These are phyloP conservation scores for Neonectria coccinea DNA, from an alignment of 2,329 filamentous ascomycete genomes.

Conservation along the genomic window DNA sequence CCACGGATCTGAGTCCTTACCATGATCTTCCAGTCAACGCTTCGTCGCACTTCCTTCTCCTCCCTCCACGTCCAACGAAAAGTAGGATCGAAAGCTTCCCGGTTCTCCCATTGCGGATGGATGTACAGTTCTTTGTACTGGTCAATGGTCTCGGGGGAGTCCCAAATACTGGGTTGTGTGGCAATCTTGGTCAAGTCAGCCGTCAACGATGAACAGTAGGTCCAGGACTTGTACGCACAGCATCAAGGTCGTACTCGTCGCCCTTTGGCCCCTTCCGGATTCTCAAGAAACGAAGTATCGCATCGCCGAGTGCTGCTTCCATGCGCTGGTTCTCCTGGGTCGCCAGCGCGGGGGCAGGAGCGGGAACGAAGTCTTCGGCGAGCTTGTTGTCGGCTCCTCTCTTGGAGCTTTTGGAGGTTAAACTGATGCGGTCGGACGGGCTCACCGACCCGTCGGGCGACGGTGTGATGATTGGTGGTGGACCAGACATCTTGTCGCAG, in stretches of 20 bases:
- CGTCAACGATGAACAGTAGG: neutral
- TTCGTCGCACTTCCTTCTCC: conserved; percentile 48
- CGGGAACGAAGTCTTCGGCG: neutral
- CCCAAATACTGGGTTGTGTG: conserved; percentile 54
- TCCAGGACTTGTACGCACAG: conserved; percentile 1
- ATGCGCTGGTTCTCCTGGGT: conserved; percentile 43
- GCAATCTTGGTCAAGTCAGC: conserved; percentile 45
- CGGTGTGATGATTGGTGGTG: neutral
- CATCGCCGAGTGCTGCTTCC: conserved; percentile 50
- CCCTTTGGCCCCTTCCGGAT: conserved; percentile 48
- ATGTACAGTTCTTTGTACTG: conserved; percentile 52
- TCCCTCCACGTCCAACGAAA: conserved; percentile 53
- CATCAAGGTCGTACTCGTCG: conserved; percentile 43
- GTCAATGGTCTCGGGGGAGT: conserved; percentile 49
- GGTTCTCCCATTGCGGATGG: conserved; percentile 53
- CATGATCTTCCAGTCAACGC: conserved; percentile 55
- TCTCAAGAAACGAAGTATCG: conserved; percentile 48
- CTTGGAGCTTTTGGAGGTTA: conserved; percentile 2
- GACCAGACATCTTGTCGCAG: neutral
- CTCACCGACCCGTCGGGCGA: neutral
- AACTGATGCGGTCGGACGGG: conserved; percentile 19
- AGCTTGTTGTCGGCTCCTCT: neutral
- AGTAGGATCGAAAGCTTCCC: conserved; percentile 47
- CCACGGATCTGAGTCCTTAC: conserved; percentile 31
- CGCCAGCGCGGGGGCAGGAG: conserved; percentile 39